Evolutionary conservation across 768 basidiomycete species (phyloP), one percentile per base, ranked within the genome.

Genomic region (Termitomyces sp.): DNA sequence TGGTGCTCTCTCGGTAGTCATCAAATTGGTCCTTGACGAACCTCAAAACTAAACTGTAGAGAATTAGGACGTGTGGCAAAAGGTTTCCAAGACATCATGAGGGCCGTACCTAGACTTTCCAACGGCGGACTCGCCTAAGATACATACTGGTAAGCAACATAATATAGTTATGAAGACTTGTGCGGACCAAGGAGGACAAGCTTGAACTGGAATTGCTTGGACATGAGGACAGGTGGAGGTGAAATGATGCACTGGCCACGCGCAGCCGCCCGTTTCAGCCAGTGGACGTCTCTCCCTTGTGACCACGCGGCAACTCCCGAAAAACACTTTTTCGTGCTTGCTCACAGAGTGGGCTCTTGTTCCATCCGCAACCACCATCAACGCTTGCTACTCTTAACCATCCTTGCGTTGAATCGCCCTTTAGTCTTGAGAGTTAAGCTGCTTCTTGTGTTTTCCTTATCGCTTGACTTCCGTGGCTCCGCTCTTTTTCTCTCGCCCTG

Each of bases 1-100:
- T 95, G 23, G 93, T 96, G 64, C 91, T 94, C 75, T 96, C 93
- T 71, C 93, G 81, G 70, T 94, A 94, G 72, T 95, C 93, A 67
- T 95, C 93, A 64, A 95, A 96, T 70, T 95, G 92, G 70, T 92
- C 90, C 75, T 94, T 93, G 63, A 98, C 97, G 67, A 99, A 99
- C 56, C 95, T 84, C 60, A 98, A 76, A 51, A 99, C 97, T 61
- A 98, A 74, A 75, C 92, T 95, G 67, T 68, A 64, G 61, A 62
- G 68, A 58, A 50, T 43, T 67, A 66, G 70, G 68, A 50, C 63
- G 16, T 14, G n/a, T 19, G 54, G 52, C 55, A 63, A 44, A 56
- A 63, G 61, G 46, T 47, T 60, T 57, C 55, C 63, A 63, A 63
- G 67, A 59, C 59, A 57, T 59, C 53, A 60, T 60, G 56, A 51